Conservation (phyloP, 1,139 yeast species). For the Debaryomyces coudertii region DNA sequence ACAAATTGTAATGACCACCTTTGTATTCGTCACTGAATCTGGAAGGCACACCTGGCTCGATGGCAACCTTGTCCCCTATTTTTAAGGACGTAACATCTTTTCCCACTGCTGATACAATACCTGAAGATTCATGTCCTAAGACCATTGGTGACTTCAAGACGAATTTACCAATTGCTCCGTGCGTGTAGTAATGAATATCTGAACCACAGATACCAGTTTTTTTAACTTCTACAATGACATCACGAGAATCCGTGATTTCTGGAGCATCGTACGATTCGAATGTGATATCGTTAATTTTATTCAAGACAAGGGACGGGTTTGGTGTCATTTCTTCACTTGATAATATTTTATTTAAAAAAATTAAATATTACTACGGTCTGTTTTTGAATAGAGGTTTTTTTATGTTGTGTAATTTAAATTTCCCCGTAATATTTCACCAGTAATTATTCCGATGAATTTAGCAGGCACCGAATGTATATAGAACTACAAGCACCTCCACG, state of each 20-base stretch:
- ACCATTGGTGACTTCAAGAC: constrained; percentile 68
- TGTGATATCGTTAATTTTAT: constrained; percentile 62
- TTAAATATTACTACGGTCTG: neutral
- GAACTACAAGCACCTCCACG: neutral
- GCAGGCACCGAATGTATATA: neutral
- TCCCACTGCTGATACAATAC: constrained; percentile 70
- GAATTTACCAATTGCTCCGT: constrained; percentile 77
- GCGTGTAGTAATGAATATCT: constrained; percentile 80
- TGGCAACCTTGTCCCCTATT: constrained; percentile 81
- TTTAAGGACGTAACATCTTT: constrained; percentile 57
- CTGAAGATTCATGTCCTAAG: constrained; percentile 78
- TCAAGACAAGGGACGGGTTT: constrained; percentile 73
- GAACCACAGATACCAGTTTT: constrained; percentile 88
- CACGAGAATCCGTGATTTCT: constrained; percentile 58
- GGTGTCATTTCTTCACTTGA: constrained; percentile 19
- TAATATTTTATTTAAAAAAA: neutral
- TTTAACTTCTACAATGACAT: constrained; percentile 74
- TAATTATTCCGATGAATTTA: constrained; percentile 9
- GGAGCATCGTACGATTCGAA: constrained; percentile 73
- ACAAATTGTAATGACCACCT: constrained; percentile 74
- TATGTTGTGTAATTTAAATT: neutral
- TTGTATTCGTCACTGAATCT: constrained; percentile 74
- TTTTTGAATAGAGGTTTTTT: neutral
- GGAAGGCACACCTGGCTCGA: constrained; percentile 76
- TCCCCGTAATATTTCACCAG: constrained; percentile 1